Evolutionary conservation across 2,329 filamentous ascomycete genomes (phyloP).

Genomic region (Aspergillus sp.): DNA sequence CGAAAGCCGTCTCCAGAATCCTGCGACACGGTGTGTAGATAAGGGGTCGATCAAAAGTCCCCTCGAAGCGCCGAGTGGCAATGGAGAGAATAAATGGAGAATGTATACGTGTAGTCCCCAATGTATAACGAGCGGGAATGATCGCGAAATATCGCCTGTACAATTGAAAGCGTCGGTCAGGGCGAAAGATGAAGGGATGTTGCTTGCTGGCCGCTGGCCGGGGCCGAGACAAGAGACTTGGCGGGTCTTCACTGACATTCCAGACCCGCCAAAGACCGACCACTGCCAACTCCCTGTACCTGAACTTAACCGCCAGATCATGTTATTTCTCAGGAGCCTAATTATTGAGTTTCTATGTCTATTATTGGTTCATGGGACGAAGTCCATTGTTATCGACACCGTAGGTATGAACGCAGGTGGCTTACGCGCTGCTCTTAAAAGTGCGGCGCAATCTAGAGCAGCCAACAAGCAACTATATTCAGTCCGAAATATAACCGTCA

Average conservation of each 20-base stretch:
- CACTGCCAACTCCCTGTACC: not conserved
- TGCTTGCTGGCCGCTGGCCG: not conserved
- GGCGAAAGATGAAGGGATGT: not conserved
- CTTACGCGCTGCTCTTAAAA: not conserved
- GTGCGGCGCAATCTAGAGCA: too few species aligned
- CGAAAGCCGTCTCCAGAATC: not conserved
- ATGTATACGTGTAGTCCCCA: not conserved
- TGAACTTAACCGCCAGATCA: not conserved
- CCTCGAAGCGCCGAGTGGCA: not conserved
- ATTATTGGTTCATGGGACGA: not conserved
- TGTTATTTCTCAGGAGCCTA: not conserved
- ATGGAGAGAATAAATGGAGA: not conserved
- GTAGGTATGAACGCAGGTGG: too few species aligned
- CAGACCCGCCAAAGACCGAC: not conserved
- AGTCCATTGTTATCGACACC: not conserved
- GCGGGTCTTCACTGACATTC: not conserved
- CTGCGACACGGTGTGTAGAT: not conserved
- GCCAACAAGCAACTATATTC: too few species aligned
- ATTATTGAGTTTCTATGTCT: not conserved
- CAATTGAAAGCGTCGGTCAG: not conserved
- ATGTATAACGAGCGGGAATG: constrained; percentile 12
- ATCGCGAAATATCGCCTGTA: not conserved
- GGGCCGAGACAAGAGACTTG: constrained; percentile 2
- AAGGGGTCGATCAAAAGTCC: not conserved
- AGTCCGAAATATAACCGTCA: too few species aligned